Evolutionary conservation across 2,329 filamentous ascomycete genomes (phyloP), one percentile per base, ranked within the genome.

Genomic region (Tympanopsis confertula): DNA sequence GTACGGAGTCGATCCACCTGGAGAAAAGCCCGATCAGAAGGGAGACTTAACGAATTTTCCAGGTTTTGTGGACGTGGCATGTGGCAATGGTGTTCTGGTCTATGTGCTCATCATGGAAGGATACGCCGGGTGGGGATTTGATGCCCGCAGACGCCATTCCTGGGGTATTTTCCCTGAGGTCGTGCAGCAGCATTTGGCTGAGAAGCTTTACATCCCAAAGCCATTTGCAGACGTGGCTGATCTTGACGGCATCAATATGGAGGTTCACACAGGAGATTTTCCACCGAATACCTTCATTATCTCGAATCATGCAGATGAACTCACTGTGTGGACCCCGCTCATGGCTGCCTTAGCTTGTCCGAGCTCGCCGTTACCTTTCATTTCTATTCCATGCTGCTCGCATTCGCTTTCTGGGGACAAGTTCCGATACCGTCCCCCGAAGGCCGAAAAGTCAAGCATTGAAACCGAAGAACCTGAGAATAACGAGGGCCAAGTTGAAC

Each of bases 301-400:
- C 44, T 94, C 87, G 36, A 98, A 98, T 53, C 91, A 98, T 56
- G 89, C 89, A 10, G 91, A 98, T 54, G 88, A 98, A 60, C 71
- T 98, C 13, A 98, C 91, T 0, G 77, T 86, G 1, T 98, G 91
- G 91, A 96, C 91, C 0, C 91, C 91, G 0, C 71, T 96, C 14
- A 73, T 98, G 29, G 88, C 86, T 1, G 74, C 76, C 5, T 63
- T 86, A 2, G 12, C 30, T 13, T 12, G 17, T 18, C 30, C 30
- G 30, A 7, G 7, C 10, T 87, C 82, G 0, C 62, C 73, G 2
- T 82, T 82, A 10, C 82, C 87, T 0, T 98, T 95, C 57, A 76
- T 98, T 43, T 83, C 85, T 47, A 94, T 98, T 33, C 91, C 91
- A 2, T 98, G 91, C 63, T 98, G 91, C 62, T 94, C 86, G 45